Percentiles rank a stretch among this genome's conserved stretches.
phyloP scores from a whole-genome alignment of 2,329 filamentous ascomycete species.

The Ambrosiella xylebori region DNA sequence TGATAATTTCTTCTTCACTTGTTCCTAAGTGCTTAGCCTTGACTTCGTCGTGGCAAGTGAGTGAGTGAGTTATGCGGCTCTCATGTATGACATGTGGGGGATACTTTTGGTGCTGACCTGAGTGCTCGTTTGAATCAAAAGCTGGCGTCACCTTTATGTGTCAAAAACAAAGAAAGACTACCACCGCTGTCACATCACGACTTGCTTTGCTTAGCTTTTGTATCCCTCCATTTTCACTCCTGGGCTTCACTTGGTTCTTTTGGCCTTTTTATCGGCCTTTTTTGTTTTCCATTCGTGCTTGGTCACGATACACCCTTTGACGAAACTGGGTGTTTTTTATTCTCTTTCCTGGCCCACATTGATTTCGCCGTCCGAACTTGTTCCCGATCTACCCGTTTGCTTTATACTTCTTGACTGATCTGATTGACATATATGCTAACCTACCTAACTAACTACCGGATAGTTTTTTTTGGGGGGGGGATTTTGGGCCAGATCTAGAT shows the following conservation, averaged over 20 bases:
- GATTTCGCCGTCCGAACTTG: background rate
- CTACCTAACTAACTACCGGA: background rate
- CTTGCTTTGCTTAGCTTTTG: background rate
- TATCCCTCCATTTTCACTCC: background rate
- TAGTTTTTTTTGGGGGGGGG: background rate
- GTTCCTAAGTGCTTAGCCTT: background rate
- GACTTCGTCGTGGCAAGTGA: background rate
- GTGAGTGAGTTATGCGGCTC: background rate
- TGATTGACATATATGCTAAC: background rate
- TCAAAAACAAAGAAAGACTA: background rate
- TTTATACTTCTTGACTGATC: background rate
- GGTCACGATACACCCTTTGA: background rate
- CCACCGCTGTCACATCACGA: background rate
- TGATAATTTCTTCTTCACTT: no score
- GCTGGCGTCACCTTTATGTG: background rate
- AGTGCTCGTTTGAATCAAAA: background rate
- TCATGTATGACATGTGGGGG: background rate
- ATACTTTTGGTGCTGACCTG: background rate
- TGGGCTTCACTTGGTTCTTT: no score
- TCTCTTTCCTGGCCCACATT: background rate
- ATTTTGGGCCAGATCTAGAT: background rate
- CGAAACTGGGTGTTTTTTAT: no score
- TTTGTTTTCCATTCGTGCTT: background rate
- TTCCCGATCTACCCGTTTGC: background rate
- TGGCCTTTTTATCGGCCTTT: background rate